Evolutionary conservation across 345 rosid species (phyloP), one percentile per base, ranked within the genome.

Genomic region (Salix udensis): DNA sequence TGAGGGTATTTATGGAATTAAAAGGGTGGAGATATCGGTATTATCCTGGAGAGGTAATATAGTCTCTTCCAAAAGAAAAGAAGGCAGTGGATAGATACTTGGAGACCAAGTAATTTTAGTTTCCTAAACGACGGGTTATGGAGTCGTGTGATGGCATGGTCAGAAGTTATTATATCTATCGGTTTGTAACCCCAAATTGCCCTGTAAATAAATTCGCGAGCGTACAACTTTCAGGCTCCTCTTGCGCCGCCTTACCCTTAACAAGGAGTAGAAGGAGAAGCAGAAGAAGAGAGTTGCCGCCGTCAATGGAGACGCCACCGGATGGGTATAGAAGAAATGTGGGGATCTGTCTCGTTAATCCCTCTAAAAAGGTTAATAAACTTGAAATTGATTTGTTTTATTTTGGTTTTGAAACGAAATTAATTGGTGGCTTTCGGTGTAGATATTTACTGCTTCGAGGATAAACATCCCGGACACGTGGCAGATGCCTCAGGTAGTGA

Each of bases 81-180:
- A 26, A 52, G 67, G 23, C 10, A 24, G 37, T 2, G 4, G 12
- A 4, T 61, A 21, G 9, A 37, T 19, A 23, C 40, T 19, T 14
- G 40, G 28, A n/a, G n/a, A 39, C 71, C 48, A 39, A 67, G 71
- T 16, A 37, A 67, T 28, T 24, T 64, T n/a, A 5, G 18, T 10
- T 4, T 36, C 53, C 37, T 48, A 85, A 82, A 82, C 77, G 82
- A 79, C 85, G 67, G 31, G 65, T 55, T 4, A 88, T 87, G 91
- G 88, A 86, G 40, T 78, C 83, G 80, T 80, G 75, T 76, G 82
- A 58, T 58, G 23, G 64, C 65, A 39, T 73, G 64, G 66, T 55
- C 53, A 75, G 88, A 67, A 74, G 70, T 80, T 82, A 81, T 55
- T 74, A 21, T 69, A 64, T 72, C 60, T 73, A 65, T 75, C 28